A percentile compares a stretch with the other conserved stretches of the same genome.
Conservation (phyloP, 352 stramenopile species). For the Phytopythium vexans region DNA sequence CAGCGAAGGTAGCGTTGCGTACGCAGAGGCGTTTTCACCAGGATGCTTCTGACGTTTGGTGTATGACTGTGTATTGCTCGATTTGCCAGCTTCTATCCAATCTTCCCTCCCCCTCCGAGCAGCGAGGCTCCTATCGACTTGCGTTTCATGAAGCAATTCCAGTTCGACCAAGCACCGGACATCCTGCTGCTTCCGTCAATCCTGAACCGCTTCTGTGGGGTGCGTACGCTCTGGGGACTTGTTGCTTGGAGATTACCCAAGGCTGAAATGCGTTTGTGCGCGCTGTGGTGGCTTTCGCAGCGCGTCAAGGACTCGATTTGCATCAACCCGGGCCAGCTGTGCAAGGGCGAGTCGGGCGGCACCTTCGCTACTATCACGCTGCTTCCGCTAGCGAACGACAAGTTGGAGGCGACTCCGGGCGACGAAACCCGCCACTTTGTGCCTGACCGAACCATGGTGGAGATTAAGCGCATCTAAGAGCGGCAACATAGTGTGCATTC, state of each 20-base stretch:
- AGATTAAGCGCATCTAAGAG: conserved; percentile 89
- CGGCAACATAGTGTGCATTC: too few species aligned
- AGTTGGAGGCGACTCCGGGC: conserved; percentile 37
- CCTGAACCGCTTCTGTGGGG: conserved; percentile 87
- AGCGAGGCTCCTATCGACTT: conserved; percentile 89
- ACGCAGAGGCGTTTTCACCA: background rate
- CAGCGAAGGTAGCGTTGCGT: conserved; percentile 52
- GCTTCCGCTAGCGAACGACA: conserved; percentile 86
- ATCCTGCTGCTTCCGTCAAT: conserved; percentile 95
- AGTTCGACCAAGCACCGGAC: conserved; percentile 92
- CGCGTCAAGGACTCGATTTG: conserved; percentile 90
- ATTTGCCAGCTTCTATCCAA: conserved; percentile 59
- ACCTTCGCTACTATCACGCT: conserved; percentile 93
- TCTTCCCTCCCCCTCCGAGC: conserved; percentile 66
- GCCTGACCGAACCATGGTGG: conserved; percentile 85
- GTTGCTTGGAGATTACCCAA: background rate
- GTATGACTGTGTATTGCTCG: background rate
- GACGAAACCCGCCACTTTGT: conserved; percentile 69
- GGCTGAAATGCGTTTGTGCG: conserved; percentile 3
- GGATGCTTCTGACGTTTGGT: conserved; percentile 2
- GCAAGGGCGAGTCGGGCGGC: conserved; percentile 91
- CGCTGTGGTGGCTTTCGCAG: conserved; percentile 19
- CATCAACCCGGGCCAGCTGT: conserved; percentile 94
- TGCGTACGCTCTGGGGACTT: conserved; percentile 24
- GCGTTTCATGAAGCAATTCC: conserved; percentile 88